These are phyloP conservation scores for Cryphonectria parasitica DNA, from an alignment of 2,329 filamentous ascomycete species.

Conservation along the genomic window DNA sequence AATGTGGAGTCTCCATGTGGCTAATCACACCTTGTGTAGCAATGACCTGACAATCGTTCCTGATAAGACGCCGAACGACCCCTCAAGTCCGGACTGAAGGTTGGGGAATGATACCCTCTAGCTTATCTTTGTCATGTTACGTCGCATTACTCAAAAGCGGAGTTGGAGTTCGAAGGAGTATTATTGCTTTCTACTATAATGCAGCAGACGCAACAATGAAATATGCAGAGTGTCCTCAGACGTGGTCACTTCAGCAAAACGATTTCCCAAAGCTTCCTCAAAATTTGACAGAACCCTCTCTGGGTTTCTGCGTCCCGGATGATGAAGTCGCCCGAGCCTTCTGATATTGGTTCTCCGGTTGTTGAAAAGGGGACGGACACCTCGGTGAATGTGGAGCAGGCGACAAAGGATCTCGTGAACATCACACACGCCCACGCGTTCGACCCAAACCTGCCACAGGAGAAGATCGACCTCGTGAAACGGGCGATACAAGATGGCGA, in stretches of 20 bases:
- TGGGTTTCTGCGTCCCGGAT: not conserved
- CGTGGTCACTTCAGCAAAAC: not conserved
- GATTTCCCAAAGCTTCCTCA: not conserved
- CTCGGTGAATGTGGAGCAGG: constrained; percentile 21
- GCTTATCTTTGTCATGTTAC: constrained; percentile 6
- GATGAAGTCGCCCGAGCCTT: constrained; percentile 9
- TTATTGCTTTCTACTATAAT: not conserved
- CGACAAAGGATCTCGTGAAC: constrained; percentile 34
- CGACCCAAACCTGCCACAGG: constrained; percentile 41
- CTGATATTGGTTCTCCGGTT: not conserved
- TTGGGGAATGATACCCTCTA: no score
- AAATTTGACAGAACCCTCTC: not conserved
- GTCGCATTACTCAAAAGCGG: not conserved
- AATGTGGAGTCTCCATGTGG: constrained; percentile 1
- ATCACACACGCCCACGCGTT: constrained; percentile 41
- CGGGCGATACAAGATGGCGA: constrained; percentile 39
- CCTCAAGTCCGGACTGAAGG: not conserved
- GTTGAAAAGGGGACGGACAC: constrained; percentile 16
- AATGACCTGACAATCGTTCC: not conserved
- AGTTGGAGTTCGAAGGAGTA: not conserved
- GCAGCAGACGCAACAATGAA: not conserved
- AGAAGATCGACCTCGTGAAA: constrained; percentile 39
- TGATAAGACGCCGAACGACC: constrained; percentile 8
- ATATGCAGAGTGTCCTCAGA: not conserved
- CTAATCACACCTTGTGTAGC: constrained; percentile 4